A percentile compares a stretch with the other conserved stretches of the same genome.
These are phyloP conservation scores for Macrolepiota dolichaula DNA, from an alignment of 768 basidiomycete species.

Conservation along the genomic window DNA sequence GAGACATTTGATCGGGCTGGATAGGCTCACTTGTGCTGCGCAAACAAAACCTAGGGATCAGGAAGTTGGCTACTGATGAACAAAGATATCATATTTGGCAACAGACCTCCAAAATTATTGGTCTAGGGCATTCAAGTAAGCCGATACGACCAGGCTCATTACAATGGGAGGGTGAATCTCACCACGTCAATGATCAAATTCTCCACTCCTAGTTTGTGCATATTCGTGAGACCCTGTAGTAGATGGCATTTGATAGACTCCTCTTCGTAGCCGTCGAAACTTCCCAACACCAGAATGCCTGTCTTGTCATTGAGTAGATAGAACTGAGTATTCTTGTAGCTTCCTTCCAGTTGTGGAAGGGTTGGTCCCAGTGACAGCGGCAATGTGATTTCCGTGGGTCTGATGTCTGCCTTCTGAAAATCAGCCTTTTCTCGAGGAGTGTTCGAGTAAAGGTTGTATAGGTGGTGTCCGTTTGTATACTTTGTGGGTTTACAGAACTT, in stretches of 20 bases:
- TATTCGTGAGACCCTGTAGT: constrained; percentile 40
- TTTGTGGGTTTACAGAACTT: constrained; percentile 15
- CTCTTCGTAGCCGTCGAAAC: constrained; percentile 29
- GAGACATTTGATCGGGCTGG: neutral
- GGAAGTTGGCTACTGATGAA: neutral
- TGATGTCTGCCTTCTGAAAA: constrained; percentile 11
- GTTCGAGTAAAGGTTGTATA: constrained; percentile 25
- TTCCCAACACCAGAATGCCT: constrained; percentile 56
- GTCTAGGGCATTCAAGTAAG: constrained; percentile 25
- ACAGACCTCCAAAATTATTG: constrained; percentile 39
- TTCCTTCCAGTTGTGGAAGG: constrained; percentile 35
- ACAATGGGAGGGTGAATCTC: constrained; percentile 13
- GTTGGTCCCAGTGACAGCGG: constrained; percentile 36
- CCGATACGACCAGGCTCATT: neutral
- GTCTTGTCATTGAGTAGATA: constrained; percentile 47
- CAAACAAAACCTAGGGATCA: constrained; percentile 45
- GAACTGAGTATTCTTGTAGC: constrained; percentile 51
- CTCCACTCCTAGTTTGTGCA: constrained; percentile 46
- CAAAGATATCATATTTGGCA: neutral
- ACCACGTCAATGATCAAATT: constrained; percentile 60
- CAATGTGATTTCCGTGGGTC: constrained; percentile 41
- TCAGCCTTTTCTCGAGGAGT: constrained; percentile 26
- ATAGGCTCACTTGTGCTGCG: constrained; percentile 47
- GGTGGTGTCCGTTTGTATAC: constrained; percentile 46
- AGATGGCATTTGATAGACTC: constrained; percentile 38